phyloP scores from a whole-genome alignment of 495 filamentous ascomycete genomes.

The Tuber calosporum region DNA sequence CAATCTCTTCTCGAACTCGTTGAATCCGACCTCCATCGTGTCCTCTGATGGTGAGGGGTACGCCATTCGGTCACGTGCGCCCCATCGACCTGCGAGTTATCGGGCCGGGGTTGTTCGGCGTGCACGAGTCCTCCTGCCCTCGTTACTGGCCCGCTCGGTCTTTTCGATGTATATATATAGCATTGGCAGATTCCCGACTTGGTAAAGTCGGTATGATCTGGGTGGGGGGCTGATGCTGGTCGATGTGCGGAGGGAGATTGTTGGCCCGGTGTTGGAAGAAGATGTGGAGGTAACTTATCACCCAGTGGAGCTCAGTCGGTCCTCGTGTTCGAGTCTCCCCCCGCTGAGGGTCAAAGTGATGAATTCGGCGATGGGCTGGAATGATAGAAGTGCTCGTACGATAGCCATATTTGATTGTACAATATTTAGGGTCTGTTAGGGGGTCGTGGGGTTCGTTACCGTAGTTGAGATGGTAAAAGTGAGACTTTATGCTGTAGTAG shows the following conservation, averaged over 20 bases:
- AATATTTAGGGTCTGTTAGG: too few relatives aligned
- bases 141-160: not conserved
- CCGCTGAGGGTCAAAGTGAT: too few relatives aligned
- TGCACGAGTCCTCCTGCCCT: constrained; percentile 8
- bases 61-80: constrained; percentile 20
- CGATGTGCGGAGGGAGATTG: not conserved
- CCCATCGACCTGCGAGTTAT: constrained; percentile 12
- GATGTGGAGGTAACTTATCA: not conserved
- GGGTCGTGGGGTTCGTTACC: too few relatives aligned
- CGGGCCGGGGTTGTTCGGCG: constrained; percentile 10
- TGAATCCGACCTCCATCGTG: constrained; percentile 12
- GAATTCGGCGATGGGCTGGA: too few relatives aligned
- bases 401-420: too few relatives aligned
- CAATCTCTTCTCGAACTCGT: constrained; percentile 17
- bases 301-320: not conserved
- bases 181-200: constrained; percentile 1
- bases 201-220: not conserved
- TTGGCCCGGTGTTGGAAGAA: not conserved
- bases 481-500: too few relatives aligned
- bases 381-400: too few relatives aligned
- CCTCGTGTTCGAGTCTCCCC: not conserved
- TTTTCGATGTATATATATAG: constrained; percentile 12
- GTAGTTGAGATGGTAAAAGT: too few relatives aligned
- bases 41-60: constrained; percentile 10
- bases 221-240: not conserved